phyloP scores from a whole-genome alignment of 164 flowering plant genomes.

The Annona cherimola region DNA sequence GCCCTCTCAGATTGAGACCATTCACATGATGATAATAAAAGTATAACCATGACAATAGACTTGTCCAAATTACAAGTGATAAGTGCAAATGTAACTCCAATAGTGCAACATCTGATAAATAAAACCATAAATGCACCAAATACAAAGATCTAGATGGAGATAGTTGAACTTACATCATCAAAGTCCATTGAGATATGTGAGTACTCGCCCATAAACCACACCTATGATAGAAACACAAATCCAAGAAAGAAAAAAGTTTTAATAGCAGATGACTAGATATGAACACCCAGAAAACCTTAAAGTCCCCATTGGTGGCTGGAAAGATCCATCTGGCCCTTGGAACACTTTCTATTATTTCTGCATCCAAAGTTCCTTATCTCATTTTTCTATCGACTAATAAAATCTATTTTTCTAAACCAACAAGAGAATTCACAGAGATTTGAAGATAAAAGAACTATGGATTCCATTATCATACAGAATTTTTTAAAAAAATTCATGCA shows the following conservation, averaged over 20 bases:
- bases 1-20: not conserved
- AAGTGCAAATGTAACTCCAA: no score
- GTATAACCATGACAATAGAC: not conserved
- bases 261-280: not conserved
- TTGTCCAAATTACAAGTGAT: no score
- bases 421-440: not conserved
- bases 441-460: not conserved
- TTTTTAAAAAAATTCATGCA: not conserved
- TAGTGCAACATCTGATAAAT: no score
- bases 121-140: no score
- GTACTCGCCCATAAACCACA: constrained; percentile 78
- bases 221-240: constrained; percentile 27
- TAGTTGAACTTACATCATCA: constrained; percentile 51
- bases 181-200: constrained; percentile 79
- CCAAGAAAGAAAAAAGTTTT: not conserved
- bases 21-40: not conserved
- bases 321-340: not conserved
- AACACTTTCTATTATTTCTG: not conserved
- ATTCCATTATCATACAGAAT: not conserved
- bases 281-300: not conserved
- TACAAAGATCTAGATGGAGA: not conserved
- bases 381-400: not conserved
- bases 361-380: not conserved
- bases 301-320: not conserved
- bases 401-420: not conserved